Base-by-base conservation (phyloP, 2,329 filamentous ascomycete species). In the Phialocephala subalpina region DNA sequence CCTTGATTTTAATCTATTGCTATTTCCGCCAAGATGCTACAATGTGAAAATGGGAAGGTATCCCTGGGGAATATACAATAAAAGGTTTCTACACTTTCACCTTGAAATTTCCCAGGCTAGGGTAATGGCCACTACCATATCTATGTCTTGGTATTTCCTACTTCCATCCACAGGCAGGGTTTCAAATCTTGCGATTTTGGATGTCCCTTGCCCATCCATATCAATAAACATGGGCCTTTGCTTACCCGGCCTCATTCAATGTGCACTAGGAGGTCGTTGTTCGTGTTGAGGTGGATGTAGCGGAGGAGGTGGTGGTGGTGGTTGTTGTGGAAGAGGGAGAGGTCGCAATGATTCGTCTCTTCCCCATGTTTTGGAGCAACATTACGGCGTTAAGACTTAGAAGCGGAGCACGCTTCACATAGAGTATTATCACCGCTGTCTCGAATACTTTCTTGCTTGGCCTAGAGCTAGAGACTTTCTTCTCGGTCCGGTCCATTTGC, bases 371-470 rank as follows among this genome's bases (percentile, higher is more conserved):
- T 25, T 71, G 63, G 25, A 66, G 70, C 4, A 77, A 14, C 1
- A 58, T 62, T 2, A 71, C 61, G 0, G 71, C 55, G 45, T 72
- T 69, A 33, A 70, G 2, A 29, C 69, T 67, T n/a, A 64, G 58
- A 1, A 35, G 40, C 8, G 73, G 70, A 18, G 67, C 58, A 8
- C 73, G 68, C 61, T 70, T 73, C 18, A 75, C 63, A 63, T 73
- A 76, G 12, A 75, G 66, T 1, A 69, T 74, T 56, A 77, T 75
- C 3, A 69, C 66, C 8, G 65, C 60, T 0, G 75, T 76, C 64
- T 74, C 73, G 12, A 60, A 63, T 7, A 58, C 35, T 58, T 68
- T 71, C 14, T 65, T 64, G n/a, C 57, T 49, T 12, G 62, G 47
- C 47, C 68, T 68, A 45, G 29, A 66, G 20, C 60, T 59, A 1